A percentile compares a stretch with the other conserved stretches of the same genome.
phyloP scores from a whole-genome alignment of 352 stramenopile species.

The Pythium volutum region DNA sequence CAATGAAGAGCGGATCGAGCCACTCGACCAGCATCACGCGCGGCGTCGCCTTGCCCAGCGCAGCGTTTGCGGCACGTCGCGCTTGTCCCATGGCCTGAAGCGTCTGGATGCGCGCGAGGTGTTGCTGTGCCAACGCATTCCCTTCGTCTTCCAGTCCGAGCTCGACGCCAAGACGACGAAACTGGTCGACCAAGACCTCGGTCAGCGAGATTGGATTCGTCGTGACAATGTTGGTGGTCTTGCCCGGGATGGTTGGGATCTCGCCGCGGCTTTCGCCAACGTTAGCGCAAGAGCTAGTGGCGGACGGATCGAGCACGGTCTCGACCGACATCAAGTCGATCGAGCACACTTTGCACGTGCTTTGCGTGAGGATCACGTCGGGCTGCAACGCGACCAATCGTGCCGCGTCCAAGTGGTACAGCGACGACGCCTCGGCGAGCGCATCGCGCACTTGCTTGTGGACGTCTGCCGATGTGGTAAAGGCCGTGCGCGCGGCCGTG shows the following conservation, averaged over 20 bases:
- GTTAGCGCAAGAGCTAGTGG: neutral
- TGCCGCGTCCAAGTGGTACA: slow-evolving; percentile 58
- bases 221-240: slow-evolving; percentile 42
- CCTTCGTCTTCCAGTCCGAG: slow-evolving; percentile 41
- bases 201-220: slow-evolving; percentile 43
- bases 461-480: slow-evolving; percentile 59
- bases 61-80: slow-evolving; percentile 11
- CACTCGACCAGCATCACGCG: slow-evolving; percentile 66
- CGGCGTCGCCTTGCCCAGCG: slow-evolving; percentile 8
- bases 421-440: slow-evolving; percentile 43
- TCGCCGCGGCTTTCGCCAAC: slow-evolving; percentile 6
- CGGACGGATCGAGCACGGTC: slow-evolving; percentile 20
- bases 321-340: slow-evolving; percentile 61
- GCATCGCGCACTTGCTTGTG: slow-evolving; percentile 60
- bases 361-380: slow-evolving; percentile 74
- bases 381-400: slow-evolving; percentile 38
- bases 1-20: slow-evolving; percentile 68
- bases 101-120: slow-evolving; percentile 27
- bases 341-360: slow-evolving; percentile 68
- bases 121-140: slow-evolving; percentile 31
- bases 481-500: slow-evolving; percentile 55
- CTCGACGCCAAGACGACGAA: slow-evolving; percentile 45
- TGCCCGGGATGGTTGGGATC: slow-evolving; percentile 17
- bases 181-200: slow-evolving; percentile 47
- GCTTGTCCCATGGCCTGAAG: slow-evolving; percentile 25